Conservation (phyloP, 2,329 filamentous ascomycete species). For the Karstenula rhodostoma region DNA sequence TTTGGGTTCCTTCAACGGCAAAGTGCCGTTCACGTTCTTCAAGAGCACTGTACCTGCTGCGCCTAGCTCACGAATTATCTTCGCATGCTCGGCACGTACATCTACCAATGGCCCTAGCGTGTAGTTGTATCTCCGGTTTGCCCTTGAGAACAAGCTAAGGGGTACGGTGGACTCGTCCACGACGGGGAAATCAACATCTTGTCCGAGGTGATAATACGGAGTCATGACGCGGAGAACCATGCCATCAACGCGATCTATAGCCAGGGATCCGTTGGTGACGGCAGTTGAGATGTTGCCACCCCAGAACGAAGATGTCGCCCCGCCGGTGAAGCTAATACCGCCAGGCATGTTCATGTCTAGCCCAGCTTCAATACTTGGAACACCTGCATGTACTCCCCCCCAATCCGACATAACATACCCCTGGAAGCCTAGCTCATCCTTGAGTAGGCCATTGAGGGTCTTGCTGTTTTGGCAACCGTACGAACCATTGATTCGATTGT, state of each 20-base stretch:
- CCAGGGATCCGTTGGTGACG: slow-evolving; percentile 52
- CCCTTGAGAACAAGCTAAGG: slow-evolving; percentile 28
- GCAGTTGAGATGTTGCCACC: slow-evolving; percentile 48
- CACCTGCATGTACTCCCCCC: slow-evolving; percentile 54
- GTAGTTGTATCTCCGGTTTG: slow-evolving; percentile 40
- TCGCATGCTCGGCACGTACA: slow-evolving; percentile 46
- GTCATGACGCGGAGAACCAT: slow-evolving; percentile 58
- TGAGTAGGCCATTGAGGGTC: slow-evolving; percentile 59
- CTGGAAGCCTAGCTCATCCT: slow-evolving; percentile 61
- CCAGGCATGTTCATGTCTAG: slow-evolving; percentile 60
- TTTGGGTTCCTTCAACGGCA: slow-evolving; percentile 61
- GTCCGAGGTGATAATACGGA: slow-evolving; percentile 54
- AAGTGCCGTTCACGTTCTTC: slow-evolving; percentile 58
- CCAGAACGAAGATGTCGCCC: slow-evolving; percentile 37
- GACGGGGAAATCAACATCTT: slow-evolving; percentile 47
- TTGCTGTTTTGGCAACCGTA: slow-evolving; percentile 48
- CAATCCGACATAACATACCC: slow-evolving; percentile 55
- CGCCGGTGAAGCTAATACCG: slow-evolving; percentile 30
- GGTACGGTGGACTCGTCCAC: slow-evolving; percentile 42
- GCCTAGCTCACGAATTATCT: slow-evolving; percentile 51
- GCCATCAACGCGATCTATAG: slow-evolving; percentile 52
- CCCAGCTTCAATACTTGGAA: slow-evolving; percentile 54
- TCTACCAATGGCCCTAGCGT: slow-evolving; percentile 46
- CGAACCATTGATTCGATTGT: slow-evolving; percentile 46
- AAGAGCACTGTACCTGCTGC: slow-evolving; percentile 53